These are phyloP conservation scores for Filosporella fistucella DNA, from an alignment of 495 filamentous ascomycete species.

Conservation along the genomic window DNA sequence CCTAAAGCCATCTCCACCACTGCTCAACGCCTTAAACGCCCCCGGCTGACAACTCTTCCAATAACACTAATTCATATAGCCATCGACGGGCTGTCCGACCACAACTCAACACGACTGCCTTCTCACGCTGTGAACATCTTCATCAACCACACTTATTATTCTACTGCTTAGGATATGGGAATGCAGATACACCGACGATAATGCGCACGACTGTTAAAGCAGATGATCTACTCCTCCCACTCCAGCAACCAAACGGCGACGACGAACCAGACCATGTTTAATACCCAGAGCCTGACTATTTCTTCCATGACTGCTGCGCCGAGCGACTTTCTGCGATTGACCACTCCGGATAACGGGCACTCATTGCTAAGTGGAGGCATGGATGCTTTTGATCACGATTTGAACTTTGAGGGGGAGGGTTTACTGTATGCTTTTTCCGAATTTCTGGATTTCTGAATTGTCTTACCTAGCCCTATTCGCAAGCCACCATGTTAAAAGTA, in stretches of 20 bases:
- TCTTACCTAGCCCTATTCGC: too few relatives aligned
- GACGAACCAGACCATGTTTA: slow-evolving; percentile 16
- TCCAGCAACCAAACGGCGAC: neutral
- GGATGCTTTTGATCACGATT: slow-evolving; percentile 23
- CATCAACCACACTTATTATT: too few relatives aligned
- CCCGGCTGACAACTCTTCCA: too few relatives aligned
- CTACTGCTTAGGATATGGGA: too few relatives aligned
- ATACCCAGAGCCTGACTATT: slow-evolving; percentile 16
- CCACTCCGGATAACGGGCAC: slow-evolving; percentile 6
- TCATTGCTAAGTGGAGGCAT: slow-evolving; percentile 10
- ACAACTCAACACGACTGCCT: too few relatives aligned
- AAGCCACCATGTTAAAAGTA: neutral
- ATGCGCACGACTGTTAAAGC: slow-evolving; percentile 7
- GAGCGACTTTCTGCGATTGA: slow-evolving; percentile 22
- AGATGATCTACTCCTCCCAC: slow-evolving; percentile 14
- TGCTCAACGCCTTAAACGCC: too few relatives aligned
- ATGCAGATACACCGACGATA: slow-evolving; percentile 1
- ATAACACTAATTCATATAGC: too few relatives aligned
- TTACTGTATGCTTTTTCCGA: slow-evolving; percentile 17
- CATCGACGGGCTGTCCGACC: too few relatives aligned
- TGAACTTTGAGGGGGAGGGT: slow-evolving; percentile 20
- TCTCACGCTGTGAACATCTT: too few relatives aligned
- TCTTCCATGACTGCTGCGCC: slow-evolving; percentile 8
- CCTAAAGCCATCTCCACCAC: too few relatives aligned
- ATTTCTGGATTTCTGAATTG: too few relatives aligned